Evolutionary conservation across 2,329 filamentous ascomycete genomes (phyloP), one percentile per base, ranked within the genome.

Genomic region (Fusarium humuli): DNA sequence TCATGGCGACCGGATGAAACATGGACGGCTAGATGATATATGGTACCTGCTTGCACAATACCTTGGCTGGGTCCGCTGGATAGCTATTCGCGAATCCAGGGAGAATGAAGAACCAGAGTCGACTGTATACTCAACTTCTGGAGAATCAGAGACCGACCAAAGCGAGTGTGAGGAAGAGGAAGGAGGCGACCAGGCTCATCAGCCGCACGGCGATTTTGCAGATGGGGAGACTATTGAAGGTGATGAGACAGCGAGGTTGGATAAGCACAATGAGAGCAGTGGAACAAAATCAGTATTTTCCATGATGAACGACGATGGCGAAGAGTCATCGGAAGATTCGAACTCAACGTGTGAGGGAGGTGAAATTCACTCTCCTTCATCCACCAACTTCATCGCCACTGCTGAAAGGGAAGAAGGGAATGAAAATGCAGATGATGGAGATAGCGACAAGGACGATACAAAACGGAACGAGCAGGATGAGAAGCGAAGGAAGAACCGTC

Each of bases 261-360:
- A 7, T 5, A 3, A 42, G 12, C 1, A 22, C 3, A 14, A 29
- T 4, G 13, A 29, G 3, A 8, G 32, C 3, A 22, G 1, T 2
- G 6, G 18, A n/a, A 18, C 6, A 46, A 3, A 0, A 7, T 1
- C 16, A 5, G 16, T 13, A 0, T 27, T 2, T 7, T 6, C 10
- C 9, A 7, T 8, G 16, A 20, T 3, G 18, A 5, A 29, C 1
- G 6, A 6, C 10, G n/a, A 9, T 7, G 3, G 3, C 14, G 2
- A 11, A 47, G 2, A 10, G 1, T 5, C 6, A 5, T 10, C 13
- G 27, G 13, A 30, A 3, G 27, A 22, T 16, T 11, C 9, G 2
- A 13, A 9, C 41, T 42, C 41, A 10, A 7, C 12, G 41, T 23
- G 12, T 27, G 42, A 45, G 23, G 23, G 23, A 27, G 5, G 10